Evolutionary conservation across 495 filamentous ascomycete species (phyloP).

Genomic region (Podospora bellae-mahoneyi): DNA sequence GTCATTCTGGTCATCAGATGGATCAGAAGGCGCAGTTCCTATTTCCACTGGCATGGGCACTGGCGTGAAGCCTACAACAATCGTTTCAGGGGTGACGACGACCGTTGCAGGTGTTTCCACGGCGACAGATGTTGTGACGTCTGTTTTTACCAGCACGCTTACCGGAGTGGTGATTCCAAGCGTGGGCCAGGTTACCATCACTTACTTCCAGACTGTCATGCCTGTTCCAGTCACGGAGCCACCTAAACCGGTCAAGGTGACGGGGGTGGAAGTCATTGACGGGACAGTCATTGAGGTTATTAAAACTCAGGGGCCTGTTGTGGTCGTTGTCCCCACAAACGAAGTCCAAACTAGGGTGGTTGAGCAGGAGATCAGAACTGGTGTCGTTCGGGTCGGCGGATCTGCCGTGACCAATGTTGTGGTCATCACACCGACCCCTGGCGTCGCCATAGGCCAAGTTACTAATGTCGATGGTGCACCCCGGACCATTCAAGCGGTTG

Average conservation of each 20-base stretch:
- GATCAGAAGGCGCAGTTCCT: constrained; percentile 4
- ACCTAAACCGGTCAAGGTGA: constrained; percentile 14
- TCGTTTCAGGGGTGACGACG: constrained; percentile 1
- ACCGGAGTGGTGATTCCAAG: constrained; percentile 24
- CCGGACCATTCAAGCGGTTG: constrained; percentile 17
- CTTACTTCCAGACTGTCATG: constrained; percentile 26
- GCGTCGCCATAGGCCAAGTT: constrained; percentile 10
- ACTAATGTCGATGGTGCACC: constrained; percentile 21
- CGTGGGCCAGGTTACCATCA: constrained; percentile 28
- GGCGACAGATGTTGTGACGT: constrained; percentile 1
- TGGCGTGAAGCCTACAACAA: constrained; percentile 8
- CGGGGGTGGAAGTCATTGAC: constrained; percentile 16
- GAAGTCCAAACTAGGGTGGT: constrained; percentile 23
- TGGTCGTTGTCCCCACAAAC: constrained; percentile 17
- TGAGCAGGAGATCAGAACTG: constrained; percentile 18
- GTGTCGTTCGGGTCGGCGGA: constrained; percentile 20
- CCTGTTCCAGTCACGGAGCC: constrained; percentile 10
- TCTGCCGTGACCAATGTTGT: constrained; percentile 23
- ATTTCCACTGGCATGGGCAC: constrained; percentile 2
- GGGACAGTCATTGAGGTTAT: constrained; percentile 16
- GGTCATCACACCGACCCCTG: constrained; percentile 26
- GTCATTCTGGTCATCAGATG: constrained; percentile 9
- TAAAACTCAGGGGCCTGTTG: constrained; percentile 22
- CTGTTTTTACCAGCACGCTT: constrained; percentile 17
- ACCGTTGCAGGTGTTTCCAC: neutral